Conservation (phyloP, 208 protist species). For the Trypanosoma avium region DNA sequence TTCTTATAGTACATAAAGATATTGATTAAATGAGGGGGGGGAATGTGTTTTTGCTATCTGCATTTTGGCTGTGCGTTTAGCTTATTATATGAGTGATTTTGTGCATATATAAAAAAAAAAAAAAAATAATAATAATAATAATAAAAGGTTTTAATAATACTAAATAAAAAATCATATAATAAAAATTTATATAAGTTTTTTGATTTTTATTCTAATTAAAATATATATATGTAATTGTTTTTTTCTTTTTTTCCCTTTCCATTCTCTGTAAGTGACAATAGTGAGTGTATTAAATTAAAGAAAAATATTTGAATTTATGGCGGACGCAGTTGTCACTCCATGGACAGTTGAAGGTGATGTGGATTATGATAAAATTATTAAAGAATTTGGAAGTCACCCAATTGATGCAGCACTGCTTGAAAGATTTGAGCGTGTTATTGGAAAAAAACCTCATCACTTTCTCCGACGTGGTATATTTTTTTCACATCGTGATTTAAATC, state of each 20-base stretch:
- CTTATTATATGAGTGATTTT: too few species aligned
- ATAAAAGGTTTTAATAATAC: too few species aligned
- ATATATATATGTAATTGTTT: slow-evolving; percentile 12
- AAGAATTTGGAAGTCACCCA: slow-evolving; percentile 86
- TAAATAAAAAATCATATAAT: too few species aligned
- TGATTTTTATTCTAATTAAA: too few species aligned
- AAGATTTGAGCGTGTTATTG: slow-evolving; percentile 85
- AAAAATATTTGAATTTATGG: slow-evolving; percentile 17
- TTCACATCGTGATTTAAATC: slow-evolving; percentile 97
- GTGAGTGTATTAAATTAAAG: slow-evolving; percentile 1
- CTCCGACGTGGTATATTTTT: slow-evolving; percentile 97
- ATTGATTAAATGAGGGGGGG: too few species aligned
- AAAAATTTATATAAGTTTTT: too few species aligned
- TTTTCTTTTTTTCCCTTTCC: slow-evolving; percentile 13
- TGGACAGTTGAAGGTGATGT: slow-evolving; percentile 93
- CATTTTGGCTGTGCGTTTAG: too few species aligned
- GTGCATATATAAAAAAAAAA: too few species aligned
- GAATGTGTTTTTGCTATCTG: too few species aligned
- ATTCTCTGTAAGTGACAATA: background rate
- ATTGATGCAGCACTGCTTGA: slow-evolving; percentile 86
- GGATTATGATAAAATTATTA: slow-evolving; percentile 94
- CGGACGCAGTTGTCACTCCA: slow-evolving; percentile 77
- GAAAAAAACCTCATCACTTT: slow-evolving; percentile 86
- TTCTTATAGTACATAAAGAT: slow-evolving; percentile 4
- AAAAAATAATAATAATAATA: too few species aligned